Base-by-base conservation (phyloP, 2,329 filamentous ascomycete genomes). In the Colletotrichum magnum region DNA sequence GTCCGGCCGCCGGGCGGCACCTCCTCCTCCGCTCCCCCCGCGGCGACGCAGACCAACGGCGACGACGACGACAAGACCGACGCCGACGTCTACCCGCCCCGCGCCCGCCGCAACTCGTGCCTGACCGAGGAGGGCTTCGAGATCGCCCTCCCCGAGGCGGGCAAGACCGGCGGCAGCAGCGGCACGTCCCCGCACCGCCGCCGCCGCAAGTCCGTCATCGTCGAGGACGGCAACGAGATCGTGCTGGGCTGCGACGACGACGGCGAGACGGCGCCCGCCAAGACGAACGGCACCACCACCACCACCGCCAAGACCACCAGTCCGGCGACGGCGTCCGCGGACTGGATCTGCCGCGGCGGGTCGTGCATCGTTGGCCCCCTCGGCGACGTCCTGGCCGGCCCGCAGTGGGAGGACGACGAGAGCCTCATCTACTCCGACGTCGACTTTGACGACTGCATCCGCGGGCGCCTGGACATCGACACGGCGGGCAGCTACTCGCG, bases 401-500 rank as follows among this genome's bases (percentile, higher is more conserved):
- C 95, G 0, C 83, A 96, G 68, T 97, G 94, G 94, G 93, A 97
- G 68, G 91, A 95, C 69, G 80, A 91, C 64, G 85, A 89, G 4
- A 88, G 89, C 0, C 78, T 97, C 36, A 81, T 94, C 59, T 88
- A 88, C 41, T 86, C 89, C 0, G 93, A 96, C 72, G 91, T 95
- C 4, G 94, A 98, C 76, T 92, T 98, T 75, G 93, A 97, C 56
- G 94, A 97, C 73, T 97, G 95, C 74, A 88, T 94, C 73, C 86
- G 93, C 10, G 95, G 94, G 0, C 84, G 94, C 60, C 78, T 97
- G 72, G 94, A 97, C 78, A 79, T 97, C 54, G 95, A 97, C 82
- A 90, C 93, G 45, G 94, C 90, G 2, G 95, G 95, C 0, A 94
- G 92, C 76, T 97, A 97, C 79, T 95, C 94, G 2, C 86, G 86